These are phyloP conservation scores for Caryopteris hybrid DNA, from an alignment of 305 asterid species.

Conservation along the genomic window DNA sequence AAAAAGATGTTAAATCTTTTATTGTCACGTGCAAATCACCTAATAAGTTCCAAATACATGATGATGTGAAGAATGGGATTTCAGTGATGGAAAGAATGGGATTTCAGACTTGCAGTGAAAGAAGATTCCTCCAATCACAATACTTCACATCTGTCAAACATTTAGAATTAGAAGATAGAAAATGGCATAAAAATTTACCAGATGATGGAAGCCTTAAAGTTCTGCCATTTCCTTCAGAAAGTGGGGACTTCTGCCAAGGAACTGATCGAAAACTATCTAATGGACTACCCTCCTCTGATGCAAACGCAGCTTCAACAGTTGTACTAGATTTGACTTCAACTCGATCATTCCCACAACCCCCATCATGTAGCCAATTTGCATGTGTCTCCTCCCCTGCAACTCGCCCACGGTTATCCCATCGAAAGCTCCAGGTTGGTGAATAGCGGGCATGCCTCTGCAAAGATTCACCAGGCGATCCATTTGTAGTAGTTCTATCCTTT, in stretches of 20 bases:
- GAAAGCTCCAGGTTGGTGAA: slow-evolving; percentile 96
- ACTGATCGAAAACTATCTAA: slow-evolving; percentile 65
- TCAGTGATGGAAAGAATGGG: no score
- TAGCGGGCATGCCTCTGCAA: slow-evolving; percentile 61
- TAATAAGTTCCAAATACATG: background rate
- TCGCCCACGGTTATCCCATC: slow-evolving; percentile 93
- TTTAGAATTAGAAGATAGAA: background rate
- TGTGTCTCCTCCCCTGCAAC: slow-evolving; percentile 89
- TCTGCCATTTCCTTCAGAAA: slow-evolving; percentile 55
- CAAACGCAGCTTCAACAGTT: slow-evolving; percentile 52
- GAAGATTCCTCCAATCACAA: slow-evolving; percentile 2
- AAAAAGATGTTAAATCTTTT: background rate
- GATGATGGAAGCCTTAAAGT: slow-evolving; percentile 42
- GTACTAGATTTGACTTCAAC: slow-evolving; percentile 57
- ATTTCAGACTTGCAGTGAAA: background rate
- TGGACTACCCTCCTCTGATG: slow-evolving; percentile 84
- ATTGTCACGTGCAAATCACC: background rate
- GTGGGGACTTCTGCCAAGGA: slow-evolving; percentile 68
- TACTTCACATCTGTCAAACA: slow-evolving; percentile 4
- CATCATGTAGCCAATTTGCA: slow-evolving; percentile 53
- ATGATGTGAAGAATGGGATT: background rate
- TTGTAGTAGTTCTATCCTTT: slow-evolving; percentile 41
- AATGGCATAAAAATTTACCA: slow-evolving; percentile 31
- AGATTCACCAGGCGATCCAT: slow-evolving; percentile 53
- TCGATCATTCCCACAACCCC: slow-evolving; percentile 41